A percentile compares a stretch with the other conserved stretches of the same genome.
These are phyloP conservation scores for Cenchrus americanus DNA, from an alignment of 176 grass and related monocot genomes.

Conservation along the genomic window DNA sequence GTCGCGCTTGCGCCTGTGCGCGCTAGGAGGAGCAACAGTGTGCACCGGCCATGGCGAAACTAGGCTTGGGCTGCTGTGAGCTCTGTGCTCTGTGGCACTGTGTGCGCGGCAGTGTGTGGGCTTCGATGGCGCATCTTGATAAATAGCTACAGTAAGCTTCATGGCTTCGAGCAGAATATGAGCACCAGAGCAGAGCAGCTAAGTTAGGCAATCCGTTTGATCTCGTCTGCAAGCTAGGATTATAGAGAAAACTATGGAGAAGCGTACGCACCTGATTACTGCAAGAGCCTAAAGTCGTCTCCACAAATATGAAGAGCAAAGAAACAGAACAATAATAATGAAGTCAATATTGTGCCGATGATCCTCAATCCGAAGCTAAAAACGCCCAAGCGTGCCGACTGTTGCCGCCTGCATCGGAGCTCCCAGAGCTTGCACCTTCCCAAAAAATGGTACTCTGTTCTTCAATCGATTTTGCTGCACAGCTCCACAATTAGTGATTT, in stretches of 20 bases:
- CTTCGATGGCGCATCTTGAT: background rate
- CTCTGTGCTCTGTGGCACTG: background rate
- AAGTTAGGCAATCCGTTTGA: background rate
- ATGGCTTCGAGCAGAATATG: background rate
- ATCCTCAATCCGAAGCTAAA: background rate
- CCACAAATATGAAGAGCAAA: constrained; percentile 37
- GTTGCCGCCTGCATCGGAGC: too few species aligned
- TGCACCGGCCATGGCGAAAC: constrained; percentile 35
- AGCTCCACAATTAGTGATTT: too few species aligned
- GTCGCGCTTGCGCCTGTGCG: constrained; percentile 22
- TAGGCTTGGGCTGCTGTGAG: background rate
- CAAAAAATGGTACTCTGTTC: too few species aligned
- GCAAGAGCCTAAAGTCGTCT: constrained; percentile 14
- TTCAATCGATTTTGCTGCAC: too few species aligned
- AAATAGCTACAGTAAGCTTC: background rate
- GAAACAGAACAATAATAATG: background rate
- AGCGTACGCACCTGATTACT: constrained; percentile 40
- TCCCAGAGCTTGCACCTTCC: too few species aligned
- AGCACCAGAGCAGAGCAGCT: background rate
- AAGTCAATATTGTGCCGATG: background rate
- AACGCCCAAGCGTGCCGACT: background rate
- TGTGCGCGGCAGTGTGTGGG: background rate
- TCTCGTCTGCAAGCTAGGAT: background rate
- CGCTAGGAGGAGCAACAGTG: constrained; percentile 2
- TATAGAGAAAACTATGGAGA: background rate